Evolutionary conservation across 306 rosid genomes (phyloP).

Genomic region (Argentina anserina): DNA sequence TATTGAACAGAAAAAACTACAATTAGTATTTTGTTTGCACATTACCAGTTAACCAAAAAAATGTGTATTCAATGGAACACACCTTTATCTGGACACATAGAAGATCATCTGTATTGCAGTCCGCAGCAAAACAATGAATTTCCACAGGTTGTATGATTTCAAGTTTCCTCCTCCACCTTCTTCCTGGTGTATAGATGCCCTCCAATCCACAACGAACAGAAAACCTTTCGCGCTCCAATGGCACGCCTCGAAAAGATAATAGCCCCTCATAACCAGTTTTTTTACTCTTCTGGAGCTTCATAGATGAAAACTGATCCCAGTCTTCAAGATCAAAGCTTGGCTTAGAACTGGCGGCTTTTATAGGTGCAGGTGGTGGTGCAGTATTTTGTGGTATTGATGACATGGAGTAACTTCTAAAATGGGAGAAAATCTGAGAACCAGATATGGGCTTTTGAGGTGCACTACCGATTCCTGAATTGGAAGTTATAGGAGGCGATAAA

Average conservation of each 20-base stretch:
- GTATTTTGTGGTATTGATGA: constrained; percentile 76
- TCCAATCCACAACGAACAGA: constrained; percentile 90
- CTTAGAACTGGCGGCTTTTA: constrained; percentile 72
- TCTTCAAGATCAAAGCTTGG: constrained; percentile 72
- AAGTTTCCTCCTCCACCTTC: constrained; percentile 91
- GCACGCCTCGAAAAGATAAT: constrained; percentile 85
- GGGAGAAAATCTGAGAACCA: constrained; percentile 64
- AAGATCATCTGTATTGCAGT: constrained; percentile 87
- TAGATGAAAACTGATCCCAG: constrained; percentile 67
- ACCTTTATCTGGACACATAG: constrained; percentile 95
- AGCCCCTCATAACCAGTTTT: constrained; percentile 51
- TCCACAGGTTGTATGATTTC: constrained; percentile 84
- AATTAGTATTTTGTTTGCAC: no score
- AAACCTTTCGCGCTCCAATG: constrained; percentile 83
- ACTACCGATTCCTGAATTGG: constrained; percentile 55
- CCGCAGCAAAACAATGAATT: constrained; percentile 74
- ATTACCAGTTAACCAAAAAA: no score
- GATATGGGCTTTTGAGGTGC: constrained; percentile 60
- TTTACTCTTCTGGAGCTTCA: constrained; percentile 39
- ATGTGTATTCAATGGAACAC: no score
- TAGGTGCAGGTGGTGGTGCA: constrained; percentile 42
- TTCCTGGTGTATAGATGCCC: constrained; percentile 86
- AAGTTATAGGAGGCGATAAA: constrained; percentile 49
- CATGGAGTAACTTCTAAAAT: constrained; percentile 97
- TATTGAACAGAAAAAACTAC: constrained; percentile 20